These are phyloP conservation scores for Aspergillus bridgeri DNA, from an alignment of 495 filamentous ascomycete genomes.

Conservation along the genomic window DNA sequence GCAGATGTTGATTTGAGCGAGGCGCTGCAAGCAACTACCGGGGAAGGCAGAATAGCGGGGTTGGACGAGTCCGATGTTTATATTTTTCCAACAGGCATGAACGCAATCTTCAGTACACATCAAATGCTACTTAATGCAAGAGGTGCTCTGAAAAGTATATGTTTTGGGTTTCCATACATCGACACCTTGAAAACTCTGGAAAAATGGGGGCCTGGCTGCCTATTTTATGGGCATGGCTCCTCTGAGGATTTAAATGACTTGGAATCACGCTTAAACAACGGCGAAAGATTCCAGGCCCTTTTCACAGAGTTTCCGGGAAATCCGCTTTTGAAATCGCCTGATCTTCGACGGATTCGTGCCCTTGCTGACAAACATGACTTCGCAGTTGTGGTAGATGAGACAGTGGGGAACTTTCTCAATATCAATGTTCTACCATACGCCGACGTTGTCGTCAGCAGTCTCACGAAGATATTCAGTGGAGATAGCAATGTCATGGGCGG, in stretches of 20 bases:
- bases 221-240: constrained; percentile 86
- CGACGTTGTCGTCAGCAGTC: constrained; percentile 87
- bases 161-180: constrained; percentile 80
- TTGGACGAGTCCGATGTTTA: constrained; percentile 88
- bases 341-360: constrained; percentile 72
- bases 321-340: constrained; percentile 79
- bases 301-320: constrained; percentile 97
- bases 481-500: constrained; percentile 99
- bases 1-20: constrained; percentile 66
- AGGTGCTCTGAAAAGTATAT: constrained; percentile 34
- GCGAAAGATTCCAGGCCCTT: constrained; percentile 76
- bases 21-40: constrained; percentile 48
- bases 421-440: constrained; percentile 86
- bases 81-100: constrained; percentile 89
- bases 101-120: constrained; percentile 86
- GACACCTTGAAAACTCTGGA: constrained; percentile 93
- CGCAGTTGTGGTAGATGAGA: constrained; percentile 90
- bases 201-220: constrained; percentile 88
- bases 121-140: constrained; percentile 61
- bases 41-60: constrained; percentile 54
- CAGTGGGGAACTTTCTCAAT: constrained; percentile 93
- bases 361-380: constrained; percentile 86
- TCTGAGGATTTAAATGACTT: constrained; percentile 82
- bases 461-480: constrained; percentile 96
- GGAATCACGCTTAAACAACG: constrained; percentile 63